A percentile compares a stretch with the other conserved stretches of the same genome.
These are phyloP conservation scores for Pichia sp. DNA, from an alignment of 1,139 yeast species.

Conservation along the genomic window DNA sequence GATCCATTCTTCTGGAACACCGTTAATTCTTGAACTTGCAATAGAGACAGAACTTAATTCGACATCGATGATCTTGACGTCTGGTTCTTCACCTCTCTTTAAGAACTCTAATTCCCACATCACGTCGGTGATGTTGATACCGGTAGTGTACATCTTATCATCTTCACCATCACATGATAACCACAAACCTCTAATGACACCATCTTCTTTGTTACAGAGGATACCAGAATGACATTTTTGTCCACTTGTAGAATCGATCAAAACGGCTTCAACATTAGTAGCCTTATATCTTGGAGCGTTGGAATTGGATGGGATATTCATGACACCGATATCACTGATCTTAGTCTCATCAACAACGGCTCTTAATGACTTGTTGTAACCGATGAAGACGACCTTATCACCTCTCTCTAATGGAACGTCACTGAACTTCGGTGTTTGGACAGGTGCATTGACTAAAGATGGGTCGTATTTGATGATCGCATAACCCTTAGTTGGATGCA, in stretches of 20 bases:
- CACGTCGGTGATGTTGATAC: constrained; percentile 73
- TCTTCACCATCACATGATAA: constrained; percentile 73
- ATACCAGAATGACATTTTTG: constrained; percentile 78
- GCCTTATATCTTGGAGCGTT: constrained; percentile 82
- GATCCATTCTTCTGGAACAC: constrained; percentile 86
- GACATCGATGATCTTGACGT: constrained; percentile 67
- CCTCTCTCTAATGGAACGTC: constrained; percentile 66
- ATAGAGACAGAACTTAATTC: constrained; percentile 72
- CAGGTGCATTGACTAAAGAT: constrained; percentile 57
- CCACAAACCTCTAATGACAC: constrained; percentile 84
- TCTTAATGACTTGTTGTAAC: constrained; percentile 71
- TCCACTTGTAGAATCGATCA: constrained; percentile 71
- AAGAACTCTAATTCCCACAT: constrained; percentile 56
- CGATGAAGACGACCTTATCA: constrained; percentile 72
- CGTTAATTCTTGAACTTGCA: constrained; percentile 77
- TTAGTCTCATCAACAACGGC: constrained; percentile 73
- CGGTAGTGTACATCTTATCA: constrained; percentile 66
- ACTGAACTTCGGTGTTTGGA: constrained; percentile 64
- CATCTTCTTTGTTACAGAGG: constrained; percentile 75
- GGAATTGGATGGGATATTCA: constrained; percentile 69
- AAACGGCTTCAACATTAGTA: constrained; percentile 74
- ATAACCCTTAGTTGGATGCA: constrained; percentile 88
- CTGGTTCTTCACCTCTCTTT: constrained; percentile 45
- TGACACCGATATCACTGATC: constrained; percentile 72
- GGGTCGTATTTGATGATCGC: constrained; percentile 87